Evolutionary conservation across 441 rosid genomes (phyloP).

Genomic region (Biscutella laevigata): DNA sequence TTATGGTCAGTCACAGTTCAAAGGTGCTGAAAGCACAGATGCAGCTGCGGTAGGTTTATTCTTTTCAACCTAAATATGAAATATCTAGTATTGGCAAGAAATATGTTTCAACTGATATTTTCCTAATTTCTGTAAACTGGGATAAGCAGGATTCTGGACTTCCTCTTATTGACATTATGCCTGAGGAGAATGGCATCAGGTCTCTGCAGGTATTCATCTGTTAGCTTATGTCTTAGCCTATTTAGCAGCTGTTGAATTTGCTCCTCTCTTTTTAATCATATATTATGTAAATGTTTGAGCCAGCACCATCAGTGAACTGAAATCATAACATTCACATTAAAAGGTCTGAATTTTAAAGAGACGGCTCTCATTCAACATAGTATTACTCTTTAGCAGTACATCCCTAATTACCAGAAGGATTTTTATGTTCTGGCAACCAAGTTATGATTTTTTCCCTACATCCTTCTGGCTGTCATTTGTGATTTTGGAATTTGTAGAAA

Average conservation of each 20-base stretch:
- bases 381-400: background rate
- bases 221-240: conserved; percentile 10
- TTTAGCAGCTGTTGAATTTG: conserved; percentile 8
- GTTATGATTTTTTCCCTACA: conserved; percentile 10
- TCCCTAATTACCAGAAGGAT: conserved; percentile 1
- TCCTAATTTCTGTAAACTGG: conserved; percentile 18
- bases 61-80: conserved; percentile 28
- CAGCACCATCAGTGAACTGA: background rate
- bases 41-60: conserved; percentile 21
- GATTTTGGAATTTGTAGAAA: background rate
- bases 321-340: conserved; percentile 1
- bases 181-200: conserved; percentile 43
- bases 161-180: conserved; percentile 46
- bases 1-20: conserved; percentile 32
- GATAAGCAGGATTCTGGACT: conserved; percentile 38
- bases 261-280: background rate
- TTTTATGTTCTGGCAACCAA: conserved; percentile 13
- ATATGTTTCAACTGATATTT: conserved; percentile 1
- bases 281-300: background rate
- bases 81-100: background rate
- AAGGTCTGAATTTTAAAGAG: background rate
- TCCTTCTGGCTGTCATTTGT: background rate
- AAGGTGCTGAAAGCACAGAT: conserved; percentile 35
- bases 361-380: background rate
- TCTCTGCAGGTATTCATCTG: conserved; percentile 63